A percentile compares a stretch with the other conserved stretches of the same genome.
Conservation (phyloP, 2,329 filamentous ascomycete genomes). For the Cladophialophora yegresii region DNA sequence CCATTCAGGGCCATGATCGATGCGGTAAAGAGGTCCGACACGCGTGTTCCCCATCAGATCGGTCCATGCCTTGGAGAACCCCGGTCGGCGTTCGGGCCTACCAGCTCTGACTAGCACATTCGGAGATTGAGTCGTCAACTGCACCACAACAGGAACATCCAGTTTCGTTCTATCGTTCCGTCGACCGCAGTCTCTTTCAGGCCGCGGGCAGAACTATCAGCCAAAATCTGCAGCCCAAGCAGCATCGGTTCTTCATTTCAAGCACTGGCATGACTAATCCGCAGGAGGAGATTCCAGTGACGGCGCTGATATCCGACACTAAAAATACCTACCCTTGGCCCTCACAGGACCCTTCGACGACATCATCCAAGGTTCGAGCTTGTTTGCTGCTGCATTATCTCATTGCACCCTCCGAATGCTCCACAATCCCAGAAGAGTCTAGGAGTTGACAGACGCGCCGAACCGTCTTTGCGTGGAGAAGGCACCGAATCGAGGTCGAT, state of each 20-base stretch:
- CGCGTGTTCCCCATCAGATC: neutral
- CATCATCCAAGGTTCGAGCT: slow-evolving; percentile 7
- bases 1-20: neutral
- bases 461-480: slow-evolving; percentile 8
- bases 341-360: neutral
- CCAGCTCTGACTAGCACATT: slow-evolving; percentile 9
- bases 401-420: slow-evolving; percentile 5
- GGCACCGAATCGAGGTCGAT: neutral
- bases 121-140: neutral
- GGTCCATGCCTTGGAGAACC: slow-evolving; percentile 19
- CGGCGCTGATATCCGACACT: slow-evolving; percentile 20
- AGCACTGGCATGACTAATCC: slow-evolving; percentile 8
- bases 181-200: neutral
- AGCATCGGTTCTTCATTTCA: slow-evolving; percentile 20
- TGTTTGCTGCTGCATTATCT: neutral
- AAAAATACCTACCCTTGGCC: neutral
- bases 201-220: slow-evolving; percentile 21
- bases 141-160: neutral
- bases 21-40: slow-evolving; percentile 16
- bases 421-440: neutral
- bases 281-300: neutral
- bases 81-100: slow-evolving; percentile 12
- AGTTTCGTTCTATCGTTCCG: neutral
- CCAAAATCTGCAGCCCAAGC: slow-evolving; percentile 3
- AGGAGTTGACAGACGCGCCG: slow-evolving; percentile 8